These are phyloP conservation scores for Pleoardoris graminearum DNA, from an alignment of 2,329 filamentous ascomycete genomes.

Conservation along the genomic window DNA sequence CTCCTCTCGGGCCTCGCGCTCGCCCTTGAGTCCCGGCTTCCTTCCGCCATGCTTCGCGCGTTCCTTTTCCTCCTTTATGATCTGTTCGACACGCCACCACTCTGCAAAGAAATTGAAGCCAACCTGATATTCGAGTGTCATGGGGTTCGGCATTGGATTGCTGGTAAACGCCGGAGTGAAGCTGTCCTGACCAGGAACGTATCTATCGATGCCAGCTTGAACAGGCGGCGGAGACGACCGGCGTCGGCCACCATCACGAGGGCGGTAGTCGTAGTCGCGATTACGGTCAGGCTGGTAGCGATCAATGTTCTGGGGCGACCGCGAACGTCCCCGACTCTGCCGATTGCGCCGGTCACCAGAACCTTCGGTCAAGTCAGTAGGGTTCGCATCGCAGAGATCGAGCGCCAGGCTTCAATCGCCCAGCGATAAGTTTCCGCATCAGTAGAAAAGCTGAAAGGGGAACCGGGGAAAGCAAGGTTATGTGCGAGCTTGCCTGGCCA, in stretches of 20 bases:
- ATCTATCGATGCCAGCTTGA: conserved; percentile 78
- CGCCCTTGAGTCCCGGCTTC: conserved; percentile 65
- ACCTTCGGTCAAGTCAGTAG: conserved; percentile 11
- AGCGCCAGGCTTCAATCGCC: background rate
- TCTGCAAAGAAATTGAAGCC: conserved; percentile 85
- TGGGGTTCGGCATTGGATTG: conserved; percentile 73
- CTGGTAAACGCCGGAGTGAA: conserved; percentile 55
- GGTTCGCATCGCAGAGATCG: background rate
- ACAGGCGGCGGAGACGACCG: conserved; percentile 61
- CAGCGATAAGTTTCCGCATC: background rate
- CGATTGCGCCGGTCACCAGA: conserved; percentile 41
- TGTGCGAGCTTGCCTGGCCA: background rate
- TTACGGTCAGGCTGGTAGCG: conserved; percentile 74
- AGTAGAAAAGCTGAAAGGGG: too few relatives aligned
- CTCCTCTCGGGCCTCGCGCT: conserved; percentile 71
- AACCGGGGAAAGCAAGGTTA: background rate
- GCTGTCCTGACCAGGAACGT: conserved; percentile 73
- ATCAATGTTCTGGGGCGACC: conserved; percentile 72
- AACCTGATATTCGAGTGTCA: conserved; percentile 75
- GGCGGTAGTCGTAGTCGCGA: conserved; percentile 68
- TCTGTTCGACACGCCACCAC: conserved; percentile 83
- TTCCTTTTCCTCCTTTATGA: conserved; percentile 80
- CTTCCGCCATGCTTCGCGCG: conserved; percentile 69
- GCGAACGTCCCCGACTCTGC: conserved; percentile 59
- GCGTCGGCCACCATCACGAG: conserved; percentile 64